These are phyloP conservation scores for Magnaporthales sp. DNA, from an alignment of 2,329 filamentous ascomycete species.

Conservation along the genomic window DNA sequence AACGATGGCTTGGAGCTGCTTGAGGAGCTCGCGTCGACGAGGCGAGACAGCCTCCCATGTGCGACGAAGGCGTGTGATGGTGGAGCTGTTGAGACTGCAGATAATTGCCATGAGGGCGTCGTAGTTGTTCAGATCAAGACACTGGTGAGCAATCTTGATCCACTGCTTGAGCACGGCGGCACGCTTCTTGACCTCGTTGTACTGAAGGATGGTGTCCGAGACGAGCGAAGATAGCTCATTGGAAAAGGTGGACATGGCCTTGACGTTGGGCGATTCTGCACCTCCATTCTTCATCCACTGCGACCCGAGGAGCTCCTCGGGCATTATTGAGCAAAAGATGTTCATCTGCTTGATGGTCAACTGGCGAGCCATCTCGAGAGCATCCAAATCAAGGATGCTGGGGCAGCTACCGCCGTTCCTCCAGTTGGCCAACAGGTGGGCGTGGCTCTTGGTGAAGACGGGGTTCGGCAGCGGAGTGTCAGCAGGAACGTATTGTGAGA, in stretches of 20 bases:
- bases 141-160: slow-evolving; percentile 88
- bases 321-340: slow-evolving; percentile 85
- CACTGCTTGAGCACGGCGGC: slow-evolving; percentile 91
- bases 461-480: slow-evolving; percentile 65
- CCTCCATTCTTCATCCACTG: slow-evolving; percentile 91
- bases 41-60: slow-evolving; percentile 86
- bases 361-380: slow-evolving; percentile 83
- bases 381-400: slow-evolving; percentile 82
- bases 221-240: slow-evolving; percentile 91
- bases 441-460: slow-evolving; percentile 66
- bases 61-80: slow-evolving; percentile 76
- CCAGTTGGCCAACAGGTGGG: slow-evolving; percentile 63
- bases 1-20: slow-evolving; percentile 72
- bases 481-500: slow-evolving; percentile 59
- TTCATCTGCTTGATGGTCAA: slow-evolving; percentile 86
- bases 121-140: slow-evolving; percentile 87
- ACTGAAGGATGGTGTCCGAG: slow-evolving; percentile 80
- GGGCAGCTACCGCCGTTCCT: slow-evolving; percentile 59
- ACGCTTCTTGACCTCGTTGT: slow-evolving; percentile 87
- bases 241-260: slow-evolving; percentile 86
- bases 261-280: slow-evolving; percentile 76
- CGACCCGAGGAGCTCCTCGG: slow-evolving; percentile 82
- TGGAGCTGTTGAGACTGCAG: slow-evolving; percentile 86
- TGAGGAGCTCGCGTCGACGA: slow-evolving; percentile 74
- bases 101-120: slow-evolving; percentile 96